These are phyloP conservation scores for Typha latifolia DNA, from an alignment of 176 grass and related monocot genomes.

Conservation along the genomic window DNA sequence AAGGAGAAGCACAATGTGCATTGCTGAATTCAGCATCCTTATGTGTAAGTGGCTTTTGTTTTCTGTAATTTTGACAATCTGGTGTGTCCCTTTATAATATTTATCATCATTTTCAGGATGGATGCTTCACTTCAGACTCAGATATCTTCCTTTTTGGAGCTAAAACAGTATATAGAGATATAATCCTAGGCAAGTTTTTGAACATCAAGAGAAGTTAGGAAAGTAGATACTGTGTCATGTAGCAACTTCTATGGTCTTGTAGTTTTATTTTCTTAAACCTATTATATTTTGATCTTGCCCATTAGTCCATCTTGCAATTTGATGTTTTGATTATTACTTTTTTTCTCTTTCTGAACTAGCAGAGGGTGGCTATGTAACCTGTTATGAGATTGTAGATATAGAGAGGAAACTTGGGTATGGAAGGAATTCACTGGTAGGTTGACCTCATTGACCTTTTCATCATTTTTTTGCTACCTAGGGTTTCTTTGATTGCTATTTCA, in stretches of 20 bases:
- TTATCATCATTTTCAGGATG: conserved; percentile 45
- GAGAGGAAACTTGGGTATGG: conserved; percentile 82
- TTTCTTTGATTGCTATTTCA: neutral
- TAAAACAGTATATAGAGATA: conserved; percentile 89
- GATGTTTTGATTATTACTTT: conserved; percentile 26
- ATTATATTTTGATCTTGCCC: neutral
- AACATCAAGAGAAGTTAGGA: neutral
- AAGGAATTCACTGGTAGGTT: conserved; percentile 79
- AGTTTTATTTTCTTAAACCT: neutral
- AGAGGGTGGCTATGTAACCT: conserved; percentile 66
- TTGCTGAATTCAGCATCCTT: conserved; percentile 54
- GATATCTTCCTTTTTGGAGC: conserved; percentile 93
- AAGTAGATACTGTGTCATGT: neutral
- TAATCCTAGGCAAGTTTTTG: conserved; percentile 56
- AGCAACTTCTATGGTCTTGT: neutral
- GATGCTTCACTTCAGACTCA: conserved; percentile 88
- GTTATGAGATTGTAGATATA: conserved; percentile 92
- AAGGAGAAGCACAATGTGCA: conserved; percentile 93
- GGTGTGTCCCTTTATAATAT: neutral
- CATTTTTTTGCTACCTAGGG: neutral
- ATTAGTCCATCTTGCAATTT: neutral
- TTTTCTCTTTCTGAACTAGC: conserved; percentile 22
- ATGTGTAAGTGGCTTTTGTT: conserved; percentile 51
- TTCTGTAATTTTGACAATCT: neutral
- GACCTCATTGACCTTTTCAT: neutral